Conservation (phyloP, 345 rosid species). For the Rubroshorea leprosula region DNA sequence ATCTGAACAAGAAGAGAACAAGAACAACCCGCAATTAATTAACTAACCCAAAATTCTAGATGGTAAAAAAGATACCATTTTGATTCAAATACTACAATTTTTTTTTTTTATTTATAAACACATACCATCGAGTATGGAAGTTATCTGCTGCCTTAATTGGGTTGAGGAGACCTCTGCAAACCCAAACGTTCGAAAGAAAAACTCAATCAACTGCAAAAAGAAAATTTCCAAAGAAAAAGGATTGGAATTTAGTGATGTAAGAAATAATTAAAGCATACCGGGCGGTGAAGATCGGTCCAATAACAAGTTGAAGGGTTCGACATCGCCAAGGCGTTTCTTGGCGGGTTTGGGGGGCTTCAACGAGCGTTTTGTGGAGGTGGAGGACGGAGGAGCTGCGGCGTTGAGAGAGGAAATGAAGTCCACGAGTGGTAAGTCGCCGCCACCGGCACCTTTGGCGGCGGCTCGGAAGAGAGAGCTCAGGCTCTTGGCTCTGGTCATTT, state of each 20-base stretch:
- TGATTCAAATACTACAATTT: background rate
- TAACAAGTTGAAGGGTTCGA: constrained; percentile 3
- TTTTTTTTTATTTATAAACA: background rate
- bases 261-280: constrained; percentile 16
- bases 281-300: constrained; percentile 10
- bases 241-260: background rate
- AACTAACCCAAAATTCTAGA: background rate
- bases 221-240: background rate
- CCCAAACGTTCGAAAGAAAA: background rate
- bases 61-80: background rate
- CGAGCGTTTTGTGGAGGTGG: constrained; percentile 6
- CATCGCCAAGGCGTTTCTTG: background rate
- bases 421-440: constrained; percentile 1
- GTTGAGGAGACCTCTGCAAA: constrained; percentile 17
- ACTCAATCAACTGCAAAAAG: constrained; percentile 1
- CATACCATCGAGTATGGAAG: constrained; percentile 28
- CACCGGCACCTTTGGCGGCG: constrained; percentile 5
- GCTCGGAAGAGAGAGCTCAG: constrained; percentile 25
- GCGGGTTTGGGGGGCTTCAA: constrained; percentile 3
- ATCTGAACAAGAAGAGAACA: constrained; percentile 12
- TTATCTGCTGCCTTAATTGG: constrained; percentile 11
- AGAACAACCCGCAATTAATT: constrained; percentile 1
- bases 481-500: constrained; percentile 26
- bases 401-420: constrained; percentile 13
- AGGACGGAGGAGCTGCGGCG: background rate